Evolutionary conservation across 257 asterid species (phyloP).

Genomic region (Perilla frutescens): DNA sequence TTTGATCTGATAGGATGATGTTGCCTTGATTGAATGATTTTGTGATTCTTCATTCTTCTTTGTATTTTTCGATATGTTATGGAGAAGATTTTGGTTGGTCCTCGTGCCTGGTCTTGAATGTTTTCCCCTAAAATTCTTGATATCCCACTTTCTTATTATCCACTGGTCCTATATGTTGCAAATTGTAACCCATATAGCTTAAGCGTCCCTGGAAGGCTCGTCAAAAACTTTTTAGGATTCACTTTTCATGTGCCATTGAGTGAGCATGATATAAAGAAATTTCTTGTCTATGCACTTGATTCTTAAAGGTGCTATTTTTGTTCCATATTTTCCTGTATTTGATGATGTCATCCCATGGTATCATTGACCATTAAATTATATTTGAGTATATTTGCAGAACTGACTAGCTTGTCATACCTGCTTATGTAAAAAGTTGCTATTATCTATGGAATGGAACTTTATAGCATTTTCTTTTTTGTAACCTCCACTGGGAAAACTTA

Average conservation of each 20-base stretch:
- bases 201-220: background rate
- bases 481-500: conserved; percentile 13
- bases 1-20: background rate
- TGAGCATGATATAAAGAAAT: background rate
- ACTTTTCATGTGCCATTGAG: background rate
- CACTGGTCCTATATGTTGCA: conserved; percentile 1
- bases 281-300: conserved; percentile 14
- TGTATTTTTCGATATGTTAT: conserved; percentile 8
- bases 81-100: conserved; percentile 25
- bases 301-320: conserved; percentile 1
- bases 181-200: conserved; percentile 6
- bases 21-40: background rate
- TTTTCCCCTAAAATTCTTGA: background rate
- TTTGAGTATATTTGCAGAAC: conserved; percentile 19
- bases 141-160: background rate
- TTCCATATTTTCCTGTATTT: conserved; percentile 27
- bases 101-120: conserved; percentile 23
- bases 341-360: conserved; percentile 14
- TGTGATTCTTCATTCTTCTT: background rate
- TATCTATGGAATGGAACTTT: conserved; percentile 12
- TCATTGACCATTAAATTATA: background rate
- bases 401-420: conserved; percentile 2
- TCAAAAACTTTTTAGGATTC: conserved; percentile 2
- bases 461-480: conserved; percentile 10
- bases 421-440: conserved; percentile 23